Base-by-base conservation (phyloP, 176 grass and related monocot species). In the Eragrostis curvula region DNA sequence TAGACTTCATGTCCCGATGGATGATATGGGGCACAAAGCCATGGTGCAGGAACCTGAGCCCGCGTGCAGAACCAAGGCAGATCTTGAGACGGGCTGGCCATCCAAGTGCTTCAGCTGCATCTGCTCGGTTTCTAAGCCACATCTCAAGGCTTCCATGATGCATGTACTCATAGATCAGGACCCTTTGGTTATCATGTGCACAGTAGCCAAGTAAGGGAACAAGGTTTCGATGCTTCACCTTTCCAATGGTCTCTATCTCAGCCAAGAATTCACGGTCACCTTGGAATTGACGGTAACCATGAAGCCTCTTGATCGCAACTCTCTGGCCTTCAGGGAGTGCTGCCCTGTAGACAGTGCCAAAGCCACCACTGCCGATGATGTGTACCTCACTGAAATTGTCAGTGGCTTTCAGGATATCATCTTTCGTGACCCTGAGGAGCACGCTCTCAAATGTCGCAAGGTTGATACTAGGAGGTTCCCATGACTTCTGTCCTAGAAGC, bases 221-320 rank as follows among this genome's bases (percentile, higher is more conserved):
- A 11, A 97, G 87, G 78, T 97, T 97, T 10, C 42, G 69, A 82
- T 97, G 94, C 75, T 90, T 97, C 64, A 97, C 89, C 82, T 94
- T 97, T 18, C 94, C 94, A 73, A 97, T 91, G 30, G 94, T 97
- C 68, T 97, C 94, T 89, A 97, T 94, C 82, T 97, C 94, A 48
- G 94, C 94, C 9, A 89, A 81, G 74, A 97, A 97, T 40, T 92
- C 89, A 32, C 89, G 88, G 69, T 93, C 84, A 25, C 85, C 87
- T 12, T 85, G 84, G 29, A 88, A 86, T 61, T 86, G 85, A 17
- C 64, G 75, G 30, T 82, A 59, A 42, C 93, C 84, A 9, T 97
- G 87, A 40, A 97, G 87, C 85, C 89, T 91, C 77, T 97, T 97
- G 65, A 97, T 67, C 6, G 94, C 94, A 11, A 91, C 91, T 67